Evolutionary conservation across 768 basidiomycete genomes (phyloP), one percentile per base, ranked within the genome.

Genomic region (Paxillus involutus): DNA sequence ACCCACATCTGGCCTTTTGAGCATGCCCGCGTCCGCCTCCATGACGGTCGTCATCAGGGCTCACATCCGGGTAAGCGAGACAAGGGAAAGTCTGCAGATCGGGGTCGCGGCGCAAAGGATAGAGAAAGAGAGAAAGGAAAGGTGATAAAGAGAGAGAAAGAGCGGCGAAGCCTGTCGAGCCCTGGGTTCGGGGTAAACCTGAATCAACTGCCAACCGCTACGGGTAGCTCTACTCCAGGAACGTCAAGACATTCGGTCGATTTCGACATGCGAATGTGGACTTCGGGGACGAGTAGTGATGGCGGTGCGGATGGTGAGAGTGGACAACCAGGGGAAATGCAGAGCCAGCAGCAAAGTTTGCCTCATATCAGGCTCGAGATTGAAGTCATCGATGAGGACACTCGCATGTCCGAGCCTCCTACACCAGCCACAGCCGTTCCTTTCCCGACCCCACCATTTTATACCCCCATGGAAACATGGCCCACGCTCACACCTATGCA

Each of bases 1-100:
- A 87, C 89, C 55, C 89, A 98, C 67, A 97, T 98, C 53, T 98
- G 94, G 92, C 96, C 96, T 0, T 98, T 94, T 59, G 94, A 96
- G 65, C 93, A 95, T 64, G 89, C 95, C 19, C 86, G 96, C 37
- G 94, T 98, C 4, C 80, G 87, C 44, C 75, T 98, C 9, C 70
- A 70, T 21, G 70, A 70, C 42, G 56, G 49, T 75, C 79, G 55
- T 64, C 66, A 56, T 61, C 68, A 59, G 43, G 70, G 68, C 21
- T 71, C 66, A 16, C 65, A 70, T 49, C 48, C 26, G 2, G 58
- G 63, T 30, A 71, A 55, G 51, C 60, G 64, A 21, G 56, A 56
- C 26, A 67, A 57, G 45, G 44, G 51, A 14, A 70, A 49, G 58
- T 44, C 44, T 16, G 47, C 44, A 4, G 64, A 64, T 13, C 58